Evolutionary conservation across 305 asterid genomes (phyloP), one percentile per base, ranked within the genome.

Genomic region (Petunia hybrid): DNA sequence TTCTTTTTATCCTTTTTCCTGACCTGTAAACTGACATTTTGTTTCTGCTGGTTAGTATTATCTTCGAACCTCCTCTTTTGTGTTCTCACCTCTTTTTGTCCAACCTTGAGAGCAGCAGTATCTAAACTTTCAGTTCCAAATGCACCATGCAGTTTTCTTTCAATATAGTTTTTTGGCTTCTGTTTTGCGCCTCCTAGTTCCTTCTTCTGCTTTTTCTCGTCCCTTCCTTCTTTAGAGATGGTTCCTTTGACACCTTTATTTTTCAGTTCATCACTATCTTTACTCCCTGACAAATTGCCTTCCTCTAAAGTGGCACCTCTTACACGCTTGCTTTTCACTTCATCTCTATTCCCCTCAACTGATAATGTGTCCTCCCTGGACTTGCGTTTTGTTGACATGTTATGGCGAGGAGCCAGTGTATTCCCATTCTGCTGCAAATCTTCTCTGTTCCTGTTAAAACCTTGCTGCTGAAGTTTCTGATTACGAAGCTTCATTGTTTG

Each of bases 401-500:
- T 63, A 78, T 78, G 61, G 74, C 4, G 12, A 62, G 84, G 57
- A 80, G 82, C 88, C 74, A 9, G 60, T 41, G 43, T 8, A 40
- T 56, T 86, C 61, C 77, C 80, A 61, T 81, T 87, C 78, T 79
- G 83, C 85, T 42, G 87, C 53, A 68, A 14, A 80, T 82, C 76
- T 51, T 75, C 85, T 51, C 46, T 61, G 67, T 79, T 81, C 63
- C 74, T 87, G 78, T 14, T 82, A 74, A 73, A 80, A 43, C 73
- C 88, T 57, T 83, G 91, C 81, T 80, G 91, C 89, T 86, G 92
- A 83, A 87, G 63, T 85, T 89, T 96, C 81, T 91, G 92, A 48
- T 89, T 82, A 60, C 97, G 94, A 56, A 65, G 95, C 91, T 89
- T 93, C 89, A 96, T 83, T 79, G 87, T 94, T 79, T 91, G 97